phyloP scores from a whole-genome alignment of 345 rosid species.

The Litchi chinensis region DNA sequence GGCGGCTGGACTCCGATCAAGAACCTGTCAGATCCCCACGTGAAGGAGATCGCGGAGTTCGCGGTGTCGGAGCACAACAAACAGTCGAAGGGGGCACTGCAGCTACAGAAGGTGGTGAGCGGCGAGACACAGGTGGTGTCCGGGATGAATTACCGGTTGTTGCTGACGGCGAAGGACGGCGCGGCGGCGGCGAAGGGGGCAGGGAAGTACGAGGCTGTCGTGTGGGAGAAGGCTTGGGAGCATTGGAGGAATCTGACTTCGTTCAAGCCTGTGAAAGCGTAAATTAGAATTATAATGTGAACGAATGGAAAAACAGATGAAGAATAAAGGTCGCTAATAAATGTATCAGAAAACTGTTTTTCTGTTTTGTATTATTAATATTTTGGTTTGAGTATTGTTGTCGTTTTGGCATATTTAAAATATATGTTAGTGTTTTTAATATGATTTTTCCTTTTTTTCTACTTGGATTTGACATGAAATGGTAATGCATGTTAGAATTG shows the following conservation, averaged over 20 bases:
- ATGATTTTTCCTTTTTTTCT: too few relatives aligned
- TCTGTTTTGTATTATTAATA: too few relatives aligned
- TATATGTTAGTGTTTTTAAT: too few relatives aligned
- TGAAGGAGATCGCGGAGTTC: conserved; percentile 48
- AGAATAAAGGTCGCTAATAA: too few relatives aligned
- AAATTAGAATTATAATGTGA: not conserved
- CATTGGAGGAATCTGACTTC: conserved; percentile 44
- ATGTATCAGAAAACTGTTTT: too few relatives aligned
- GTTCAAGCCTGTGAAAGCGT: conserved; percentile 27
- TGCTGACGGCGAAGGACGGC: conserved; percentile 43
- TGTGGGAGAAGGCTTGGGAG: conserved; percentile 54
- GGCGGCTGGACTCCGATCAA: conserved; percentile 62
- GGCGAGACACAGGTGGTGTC: conserved; percentile 63
- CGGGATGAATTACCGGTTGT: conserved; percentile 53
- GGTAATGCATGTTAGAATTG: too few relatives aligned
- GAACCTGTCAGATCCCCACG: conserved; percentile 40
- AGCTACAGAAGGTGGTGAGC: conserved; percentile 33
- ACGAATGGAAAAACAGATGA: too few relatives aligned
- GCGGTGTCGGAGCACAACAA: conserved; percentile 49
- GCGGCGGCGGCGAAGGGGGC: conserved; percentile 31
- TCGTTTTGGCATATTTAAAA: too few relatives aligned
- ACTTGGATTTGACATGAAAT: too few relatives aligned
- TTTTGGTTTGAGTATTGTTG: too few relatives aligned
- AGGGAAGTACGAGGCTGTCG: conserved; percentile 41
- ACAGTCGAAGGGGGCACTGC: conserved; percentile 18